Evolutionary conservation across 2,329 filamentous ascomycete genomes (phyloP), one percentile per base, ranked within the genome.

Genomic region (Arachnomyces sp.): DNA sequence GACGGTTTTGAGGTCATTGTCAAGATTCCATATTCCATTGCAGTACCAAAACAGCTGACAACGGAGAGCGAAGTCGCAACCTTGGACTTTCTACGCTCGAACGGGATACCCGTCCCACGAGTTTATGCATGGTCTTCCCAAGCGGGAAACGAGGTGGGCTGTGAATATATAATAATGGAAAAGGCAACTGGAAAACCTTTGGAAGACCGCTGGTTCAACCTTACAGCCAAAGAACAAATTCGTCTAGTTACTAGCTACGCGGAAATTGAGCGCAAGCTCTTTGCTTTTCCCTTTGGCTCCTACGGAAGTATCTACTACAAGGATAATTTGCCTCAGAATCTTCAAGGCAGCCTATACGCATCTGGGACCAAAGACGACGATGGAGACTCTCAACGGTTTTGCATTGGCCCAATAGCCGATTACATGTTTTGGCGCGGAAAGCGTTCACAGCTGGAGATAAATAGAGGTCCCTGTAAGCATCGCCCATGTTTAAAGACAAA

Each of bases 81-180:
- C 13, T 49, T 64, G 33, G 50, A 58, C 3, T 55, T 59, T 34
- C 44, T 63, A 34, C 51, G 52, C 9, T 49, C 42, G 12, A 48
- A 60, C 32, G 49, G 49, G 7, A 46, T 66, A 38, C 60, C 63
- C 15, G 57, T 65, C 12, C 63, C 63, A 3, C 42, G 49, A 30
- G 42, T 66, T 12, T 58, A 58, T 43, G 44, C 51, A 28, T 66
- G 58, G 48, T 61, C 58, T 16, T 38, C 58, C 25, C 54, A 55
- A 7, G 38, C 34, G 12, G 49, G 58, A 12, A 67, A 66, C 41
- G 30, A 56, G 33, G 61, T 60, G 28, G 61, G 61, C 2, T 58
- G 58, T 31, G 61, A 66, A 48, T 67, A 61, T 34, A 55, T 68
- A 15, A 56, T 67, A 14, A 61, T 65, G 54, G 63, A 62, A 40